Conservation (phyloP, 768 basidiomycete species). For the Russula emetica region DNA sequence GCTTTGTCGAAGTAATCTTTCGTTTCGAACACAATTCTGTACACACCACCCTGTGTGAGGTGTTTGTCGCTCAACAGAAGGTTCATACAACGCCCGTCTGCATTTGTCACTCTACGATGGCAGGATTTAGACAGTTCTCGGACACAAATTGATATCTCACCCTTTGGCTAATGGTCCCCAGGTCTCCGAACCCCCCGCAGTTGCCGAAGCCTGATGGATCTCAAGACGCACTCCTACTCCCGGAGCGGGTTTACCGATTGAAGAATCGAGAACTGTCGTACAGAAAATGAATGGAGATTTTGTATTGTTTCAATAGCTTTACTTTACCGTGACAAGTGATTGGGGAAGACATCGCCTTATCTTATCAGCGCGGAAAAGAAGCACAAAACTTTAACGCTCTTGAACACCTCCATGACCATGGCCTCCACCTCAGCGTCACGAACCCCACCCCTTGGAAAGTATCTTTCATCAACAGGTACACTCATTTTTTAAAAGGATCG, state of each 20-base stretch:
- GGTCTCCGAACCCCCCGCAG: conserved; percentile 38
- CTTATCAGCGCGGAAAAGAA: conserved; percentile 13
- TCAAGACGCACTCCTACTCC: conserved; percentile 66
- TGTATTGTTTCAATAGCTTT: neutral
- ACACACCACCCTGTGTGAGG: conserved; percentile 44
- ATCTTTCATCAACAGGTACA: conserved; percentile 80
- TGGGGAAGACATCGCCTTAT: conserved; percentile 48
- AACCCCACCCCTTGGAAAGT: conserved; percentile 76
- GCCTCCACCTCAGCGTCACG: conserved; percentile 34
- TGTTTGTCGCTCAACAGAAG: conserved; percentile 57
- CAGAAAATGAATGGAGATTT: neutral
- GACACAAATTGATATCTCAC: conserved; percentile 37
- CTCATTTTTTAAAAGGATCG: neutral
- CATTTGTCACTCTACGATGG: conserved; percentile 58
- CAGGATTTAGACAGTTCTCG: conserved; percentile 16
- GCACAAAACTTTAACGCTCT: too few species aligned
- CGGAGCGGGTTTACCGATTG: conserved; percentile 74
- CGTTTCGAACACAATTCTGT: conserved; percentile 84
- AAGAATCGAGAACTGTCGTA: conserved; percentile 74
- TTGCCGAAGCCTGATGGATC: conserved; percentile 36
- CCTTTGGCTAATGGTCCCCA: conserved; percentile 57
- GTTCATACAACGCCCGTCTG: conserved; percentile 76
- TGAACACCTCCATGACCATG: conserved; percentile 35
- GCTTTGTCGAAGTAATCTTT: conserved; percentile 72
- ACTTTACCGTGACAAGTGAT: conserved; percentile 85